Evolutionary conservation across 148 eudicot species (phyloP).

Genomic region (Cornus kousa): DNA sequence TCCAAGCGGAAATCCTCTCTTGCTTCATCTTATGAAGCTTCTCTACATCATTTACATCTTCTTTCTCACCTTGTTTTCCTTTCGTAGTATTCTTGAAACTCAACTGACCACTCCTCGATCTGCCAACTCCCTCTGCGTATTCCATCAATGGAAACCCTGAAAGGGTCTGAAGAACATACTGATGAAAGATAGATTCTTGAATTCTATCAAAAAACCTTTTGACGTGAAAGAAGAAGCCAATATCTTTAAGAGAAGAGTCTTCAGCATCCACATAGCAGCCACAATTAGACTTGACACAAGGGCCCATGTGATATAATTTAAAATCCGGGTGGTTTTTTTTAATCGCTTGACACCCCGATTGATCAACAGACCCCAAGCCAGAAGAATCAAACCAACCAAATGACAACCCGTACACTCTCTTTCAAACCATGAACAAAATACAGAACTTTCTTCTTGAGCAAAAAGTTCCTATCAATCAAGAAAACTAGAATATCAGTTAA

Average conservation of each 20-base stretch:
- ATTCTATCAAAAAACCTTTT: slow-evolving; percentile 79
- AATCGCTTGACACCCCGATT: slow-evolving; percentile 50
- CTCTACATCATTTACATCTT: slow-evolving; percentile 65
- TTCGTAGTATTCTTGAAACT: slow-evolving; percentile 42
- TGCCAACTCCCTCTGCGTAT: slow-evolving; percentile 14
- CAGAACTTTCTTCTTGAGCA: slow-evolving; percentile 68
- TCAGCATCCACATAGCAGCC: slow-evolving; percentile 66
- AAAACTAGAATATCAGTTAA: slow-evolving; percentile 41
- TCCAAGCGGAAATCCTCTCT: slow-evolving; percentile 82
- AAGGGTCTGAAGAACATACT: slow-evolving; percentile 76
- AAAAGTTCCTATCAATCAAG: slow-evolving; percentile 64
- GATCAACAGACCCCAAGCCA: slow-evolving; percentile 77
- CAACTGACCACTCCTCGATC: slow-evolving; percentile 35
- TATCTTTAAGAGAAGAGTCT: slow-evolving; percentile 61
- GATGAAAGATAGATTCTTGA: slow-evolving; percentile 76
- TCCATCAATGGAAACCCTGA: slow-evolving; percentile 47
- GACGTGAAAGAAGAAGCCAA: slow-evolving; percentile 80
- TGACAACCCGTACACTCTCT: slow-evolving; percentile 53
- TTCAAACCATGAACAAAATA: slow-evolving; percentile 76
- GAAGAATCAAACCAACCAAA: slow-evolving; percentile 73
- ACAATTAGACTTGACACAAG: slow-evolving; percentile 68
- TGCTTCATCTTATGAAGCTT: slow-evolving; percentile 74
- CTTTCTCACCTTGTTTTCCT: slow-evolving; percentile 39
- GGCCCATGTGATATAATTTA: slow-evolving; percentile 61
- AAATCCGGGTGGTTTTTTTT: slow-evolving; percentile 28